Conservation (phyloP, 148 eudicot genomes). For the Rhododendron simsii region DNA sequence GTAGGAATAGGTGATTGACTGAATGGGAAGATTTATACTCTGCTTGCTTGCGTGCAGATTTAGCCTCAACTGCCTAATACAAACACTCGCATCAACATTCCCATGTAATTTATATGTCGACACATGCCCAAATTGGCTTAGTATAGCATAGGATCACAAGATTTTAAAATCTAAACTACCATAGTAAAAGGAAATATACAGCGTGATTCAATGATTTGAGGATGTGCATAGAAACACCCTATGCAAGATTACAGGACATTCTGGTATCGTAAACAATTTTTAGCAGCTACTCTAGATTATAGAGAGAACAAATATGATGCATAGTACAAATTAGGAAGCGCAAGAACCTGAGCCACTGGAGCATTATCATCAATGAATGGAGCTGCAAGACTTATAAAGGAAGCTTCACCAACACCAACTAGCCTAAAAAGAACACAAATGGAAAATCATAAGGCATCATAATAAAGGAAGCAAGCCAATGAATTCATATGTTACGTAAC, state of each 20-base stretch:
- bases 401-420: conserved; percentile 99
- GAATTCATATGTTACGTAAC: background rate
- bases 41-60: background rate
- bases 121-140: background rate
- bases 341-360: conserved; percentile 69
- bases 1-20: background rate
- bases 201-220: background rate
- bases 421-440: conserved; percentile 44
- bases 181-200: background rate
- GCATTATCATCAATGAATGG: conserved; percentile 98
- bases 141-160: background rate
- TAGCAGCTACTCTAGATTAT: background rate
- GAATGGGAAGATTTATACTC: background rate
- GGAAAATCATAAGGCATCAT: background rate
- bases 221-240: background rate
- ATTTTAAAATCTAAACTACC: background rate
- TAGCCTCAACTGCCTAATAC: background rate
- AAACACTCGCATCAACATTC: background rate
- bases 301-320: background rate
- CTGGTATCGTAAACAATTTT: background rate
- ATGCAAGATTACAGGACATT: background rate
- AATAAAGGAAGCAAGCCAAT: conserved; percentile 8
- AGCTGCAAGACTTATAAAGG: conserved; percentile 97
- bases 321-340: background rate
- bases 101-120: background rate